phyloP scores from a whole-genome alignment of 164 flowering plant species.

The Piper longum region DNA sequence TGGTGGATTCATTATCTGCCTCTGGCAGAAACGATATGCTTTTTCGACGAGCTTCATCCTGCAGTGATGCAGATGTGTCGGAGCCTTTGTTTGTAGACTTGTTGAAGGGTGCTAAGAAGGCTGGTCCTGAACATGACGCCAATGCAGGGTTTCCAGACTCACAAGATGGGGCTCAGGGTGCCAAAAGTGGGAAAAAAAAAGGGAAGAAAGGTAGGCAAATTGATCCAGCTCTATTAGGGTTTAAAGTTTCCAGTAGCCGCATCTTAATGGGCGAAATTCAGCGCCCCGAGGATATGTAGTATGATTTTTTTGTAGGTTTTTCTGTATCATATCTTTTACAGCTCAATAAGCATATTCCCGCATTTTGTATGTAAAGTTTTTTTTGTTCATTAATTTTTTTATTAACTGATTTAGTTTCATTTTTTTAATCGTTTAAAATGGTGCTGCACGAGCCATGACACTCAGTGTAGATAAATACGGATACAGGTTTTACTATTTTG shows the following conservation, averaged over 20 bases:
- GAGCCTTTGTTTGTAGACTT: conserved; percentile 71
- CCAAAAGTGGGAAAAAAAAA: conserved; percentile 50
- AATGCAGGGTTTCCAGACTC: conserved; percentile 20
- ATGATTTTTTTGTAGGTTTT: background rate
- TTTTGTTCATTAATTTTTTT: too few relatives aligned
- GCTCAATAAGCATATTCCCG: too few relatives aligned
- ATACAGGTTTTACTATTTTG: too few relatives aligned
- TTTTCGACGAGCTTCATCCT: conserved; percentile 31
- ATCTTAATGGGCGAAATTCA: conserved; percentile 82
- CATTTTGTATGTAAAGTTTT: too few relatives aligned
- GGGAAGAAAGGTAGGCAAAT: conserved; percentile 79
- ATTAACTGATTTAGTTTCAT: too few relatives aligned
- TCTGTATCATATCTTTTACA: too few relatives aligned
- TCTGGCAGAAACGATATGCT: conserved; percentile 37
- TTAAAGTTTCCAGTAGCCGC: conserved; percentile 72
- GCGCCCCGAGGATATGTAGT: conserved; percentile 35
- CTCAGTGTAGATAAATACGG: too few relatives aligned
- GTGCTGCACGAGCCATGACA: too few relatives aligned
- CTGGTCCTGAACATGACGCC: conserved; percentile 19
- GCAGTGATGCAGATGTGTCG: conserved; percentile 43
- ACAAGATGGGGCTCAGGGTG: conserved; percentile 25
- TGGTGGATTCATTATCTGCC: conserved; percentile 5
- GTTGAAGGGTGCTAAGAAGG: conserved; percentile 48
- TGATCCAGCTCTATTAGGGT: conserved; percentile 73
- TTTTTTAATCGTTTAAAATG: too few relatives aligned